Evolutionary conservation across 1,284 basidiomycete species (phyloP).

Genomic region (Lignosus rhinocerotis): DNA sequence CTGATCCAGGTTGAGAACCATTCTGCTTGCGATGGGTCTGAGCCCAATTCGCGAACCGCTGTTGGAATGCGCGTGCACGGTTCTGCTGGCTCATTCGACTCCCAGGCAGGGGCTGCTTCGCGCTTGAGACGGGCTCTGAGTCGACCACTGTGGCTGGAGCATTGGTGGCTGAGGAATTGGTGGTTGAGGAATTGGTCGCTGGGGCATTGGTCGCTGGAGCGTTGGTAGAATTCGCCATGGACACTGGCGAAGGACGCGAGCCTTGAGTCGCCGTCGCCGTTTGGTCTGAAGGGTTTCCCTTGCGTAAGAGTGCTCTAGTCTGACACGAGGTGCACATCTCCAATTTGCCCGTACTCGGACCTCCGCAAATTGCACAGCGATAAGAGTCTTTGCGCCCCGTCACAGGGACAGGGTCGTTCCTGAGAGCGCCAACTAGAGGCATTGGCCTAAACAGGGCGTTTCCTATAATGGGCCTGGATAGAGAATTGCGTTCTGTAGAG

Average conservation of each 20-base stretch:
- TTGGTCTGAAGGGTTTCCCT: background rate
- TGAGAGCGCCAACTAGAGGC: too few relatives aligned
- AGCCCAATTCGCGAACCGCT: constrained; percentile 11
- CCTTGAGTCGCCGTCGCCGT: background rate
- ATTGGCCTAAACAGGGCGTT: too few relatives aligned
- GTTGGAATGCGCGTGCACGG: constrained; percentile 10
- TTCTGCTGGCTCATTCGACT: constrained; percentile 2
- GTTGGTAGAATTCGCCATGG: too few relatives aligned
- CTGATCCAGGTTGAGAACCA: background rate
- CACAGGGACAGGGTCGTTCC: background rate
- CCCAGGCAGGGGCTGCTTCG: background rate
- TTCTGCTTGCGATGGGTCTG: background rate
- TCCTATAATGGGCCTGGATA: too few relatives aligned
- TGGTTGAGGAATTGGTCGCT: too few relatives aligned
- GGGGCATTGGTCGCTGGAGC: too few relatives aligned
- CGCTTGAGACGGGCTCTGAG: background rate
- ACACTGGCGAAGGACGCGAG: too few relatives aligned
- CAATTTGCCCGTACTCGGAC: background rate
- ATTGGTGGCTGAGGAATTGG: too few relatives aligned
- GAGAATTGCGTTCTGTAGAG: too few relatives aligned
- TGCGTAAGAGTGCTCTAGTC: background rate
- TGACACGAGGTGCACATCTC: background rate
- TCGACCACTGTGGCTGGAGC: too few relatives aligned
- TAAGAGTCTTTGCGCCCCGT: background rate
- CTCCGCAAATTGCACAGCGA: background rate